Base-by-base conservation (phyloP, 2,329 filamentous ascomycete genomes). In the Penicillium thymicola region DNA sequence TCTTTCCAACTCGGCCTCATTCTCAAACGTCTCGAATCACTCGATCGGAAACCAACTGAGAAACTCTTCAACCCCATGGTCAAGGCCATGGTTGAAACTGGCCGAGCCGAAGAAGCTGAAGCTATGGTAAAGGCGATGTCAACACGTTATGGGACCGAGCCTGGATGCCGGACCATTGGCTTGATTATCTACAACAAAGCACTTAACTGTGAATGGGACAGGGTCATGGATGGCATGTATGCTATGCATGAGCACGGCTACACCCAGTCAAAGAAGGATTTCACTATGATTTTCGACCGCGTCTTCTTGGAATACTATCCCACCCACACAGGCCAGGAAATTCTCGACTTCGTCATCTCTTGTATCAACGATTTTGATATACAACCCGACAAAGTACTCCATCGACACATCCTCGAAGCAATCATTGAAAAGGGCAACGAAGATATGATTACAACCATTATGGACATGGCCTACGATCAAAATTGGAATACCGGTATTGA, bases 241-340 rank as follows among this genome's bases (percentile, higher is more conserved):
- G 68, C 72, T 43, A 73, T 78, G 65, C 70, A 75, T 44, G 59
- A 67, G 9, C 66, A 70, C 8, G 67, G 68, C 5, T 55, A 73
- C 32, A 71, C 72, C 13, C 60, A 57, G 6, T 61, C 64, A 16
- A 62, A 65, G 51, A 59, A 51, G 7, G 65, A 70, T 45, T 76
- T 76, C 42, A 48, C 62, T 2, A 64, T 64, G 5, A 63, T 69
- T 23, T 76, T 76, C 46, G 72, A 76, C 52, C 72, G 73, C 25
- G 67, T 77, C 42, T 76, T 76, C 42, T 60, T 76, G 36, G 74
- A 77, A 59, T 77, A 71, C 48, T 76, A 73, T 67, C 65, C 73
- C 6, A 66, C 65, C 25, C 72, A 76, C 54, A 64, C 71, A 4
- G 72, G 69, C 0, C 14, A 54, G 16, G 62, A 70, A 23, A 75